These are phyloP conservation scores for Chlorella vulgaris DNA, from an alignment of 139 green algal species.

Conservation along the genomic window DNA sequence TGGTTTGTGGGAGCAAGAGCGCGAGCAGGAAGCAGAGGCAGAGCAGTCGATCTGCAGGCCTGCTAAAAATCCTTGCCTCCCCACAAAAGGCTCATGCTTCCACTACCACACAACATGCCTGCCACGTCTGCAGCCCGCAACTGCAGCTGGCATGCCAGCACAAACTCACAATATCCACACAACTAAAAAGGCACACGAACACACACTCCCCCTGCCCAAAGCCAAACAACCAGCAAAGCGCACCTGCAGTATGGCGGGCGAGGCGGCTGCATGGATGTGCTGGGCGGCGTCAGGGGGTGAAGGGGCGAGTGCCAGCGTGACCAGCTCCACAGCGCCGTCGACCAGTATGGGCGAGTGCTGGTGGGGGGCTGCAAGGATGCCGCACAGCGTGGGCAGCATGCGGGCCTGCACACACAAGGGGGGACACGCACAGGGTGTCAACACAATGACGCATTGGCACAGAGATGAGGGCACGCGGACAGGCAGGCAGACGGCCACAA, in stretches of 20 bases:
- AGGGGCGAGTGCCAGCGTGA: slow-evolving; percentile 55
- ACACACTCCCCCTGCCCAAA: neutral
- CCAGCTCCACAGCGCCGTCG: slow-evolving; percentile 66
- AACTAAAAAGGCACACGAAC: no score
- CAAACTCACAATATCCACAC: neutral
- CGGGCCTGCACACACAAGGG: slow-evolving; percentile 28
- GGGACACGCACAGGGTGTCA: neutral
- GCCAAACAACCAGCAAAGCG: neutral
- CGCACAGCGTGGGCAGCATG: slow-evolving; percentile 56
- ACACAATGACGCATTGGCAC: neutral
- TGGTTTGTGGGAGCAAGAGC: no score
- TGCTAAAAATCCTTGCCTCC: no score
- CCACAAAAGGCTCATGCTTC: no score
- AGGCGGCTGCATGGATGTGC: slow-evolving; percentile 43
- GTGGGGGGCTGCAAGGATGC: slow-evolving; percentile 42
- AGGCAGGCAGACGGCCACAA: no score
- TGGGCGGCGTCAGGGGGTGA: slow-evolving; percentile 35
- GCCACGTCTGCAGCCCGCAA: no score
- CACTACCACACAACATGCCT: no score
- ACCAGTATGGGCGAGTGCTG: slow-evolving; percentile 53
- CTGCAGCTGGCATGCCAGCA: neutral
- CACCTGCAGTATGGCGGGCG: slow-evolving; percentile 31
- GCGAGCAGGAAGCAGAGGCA: no score
- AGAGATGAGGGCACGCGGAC: no score
- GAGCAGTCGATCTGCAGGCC: no score